A percentile compares a stretch with the other conserved stretches of the same genome.
Conservation (phyloP, 352 stramenopile species). For the Pythium sukuiense region DNA sequence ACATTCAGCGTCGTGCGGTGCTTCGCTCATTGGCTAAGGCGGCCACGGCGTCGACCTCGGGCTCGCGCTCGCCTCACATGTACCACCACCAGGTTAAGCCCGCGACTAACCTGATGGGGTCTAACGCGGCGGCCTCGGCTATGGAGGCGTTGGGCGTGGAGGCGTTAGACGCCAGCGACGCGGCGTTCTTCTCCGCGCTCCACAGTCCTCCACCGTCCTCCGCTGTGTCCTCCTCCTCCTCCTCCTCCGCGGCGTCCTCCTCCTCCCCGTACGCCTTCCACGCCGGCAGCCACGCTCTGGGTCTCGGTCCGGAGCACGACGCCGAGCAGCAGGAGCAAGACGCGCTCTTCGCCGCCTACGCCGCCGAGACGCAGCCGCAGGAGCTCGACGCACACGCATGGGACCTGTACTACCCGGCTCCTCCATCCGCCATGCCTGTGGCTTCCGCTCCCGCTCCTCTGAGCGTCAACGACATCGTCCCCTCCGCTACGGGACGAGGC, state of each 20-base stretch:
- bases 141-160: constrained; percentile 6
- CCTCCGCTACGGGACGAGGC: neutral
- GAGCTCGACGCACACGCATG: constrained; percentile 39
- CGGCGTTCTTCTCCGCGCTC: constrained; percentile 18
- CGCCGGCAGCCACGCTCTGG: neutral
- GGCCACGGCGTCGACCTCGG: constrained; percentile 9
- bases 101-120: constrained; percentile 1
- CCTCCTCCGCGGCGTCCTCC: neutral
- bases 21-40: constrained; percentile 25
- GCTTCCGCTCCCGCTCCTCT: constrained; percentile 10
- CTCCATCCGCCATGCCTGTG: constrained; percentile 19
- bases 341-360: constrained; percentile 51
- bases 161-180: constrained; percentile 14
- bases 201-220: constrained; percentile 5
- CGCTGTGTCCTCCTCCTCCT: neutral
- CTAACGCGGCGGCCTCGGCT: neutral
- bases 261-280: constrained; percentile 6
- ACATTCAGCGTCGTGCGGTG: constrained; percentile 33
- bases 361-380: constrained; percentile 29
- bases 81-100: constrained; percentile 25
- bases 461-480: neutral
- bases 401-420: constrained; percentile 49
- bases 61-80: constrained; percentile 23
- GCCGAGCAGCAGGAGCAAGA: constrained; percentile 40
- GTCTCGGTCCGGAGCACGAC: constrained; percentile 3